Evolutionary conservation across 1,284 basidiomycete genomes (phyloP).

Genomic region (Inonotus obliquus): DNA sequence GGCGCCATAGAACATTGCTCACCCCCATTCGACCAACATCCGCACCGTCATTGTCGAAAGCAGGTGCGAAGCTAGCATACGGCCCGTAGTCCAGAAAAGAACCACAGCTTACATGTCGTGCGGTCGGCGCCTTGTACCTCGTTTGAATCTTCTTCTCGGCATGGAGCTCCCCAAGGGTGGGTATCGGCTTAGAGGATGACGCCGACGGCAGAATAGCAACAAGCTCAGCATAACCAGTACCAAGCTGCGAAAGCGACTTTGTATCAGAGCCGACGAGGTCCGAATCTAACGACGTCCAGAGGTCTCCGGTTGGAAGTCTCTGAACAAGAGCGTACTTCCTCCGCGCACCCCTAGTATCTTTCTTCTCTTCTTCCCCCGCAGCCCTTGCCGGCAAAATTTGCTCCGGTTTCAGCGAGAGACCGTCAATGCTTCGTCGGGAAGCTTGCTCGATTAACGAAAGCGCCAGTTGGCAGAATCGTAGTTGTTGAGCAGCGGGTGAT

Average conservation of each 20-base stretch:
- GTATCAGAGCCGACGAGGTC: constrained; percentile 30
- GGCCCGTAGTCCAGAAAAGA: constrained; percentile 73
- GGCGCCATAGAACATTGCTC: constrained; percentile 48
- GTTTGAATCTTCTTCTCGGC: constrained; percentile 34
- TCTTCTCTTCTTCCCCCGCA: constrained; percentile 25
- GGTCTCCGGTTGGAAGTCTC: constrained; percentile 66
- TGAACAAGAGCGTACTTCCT: constrained; percentile 71
- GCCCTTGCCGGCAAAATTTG: constrained; percentile 37
- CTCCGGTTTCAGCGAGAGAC: constrained; percentile 41
- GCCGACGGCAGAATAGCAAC: constrained; percentile 64
- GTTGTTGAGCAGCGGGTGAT: constrained; percentile 59
- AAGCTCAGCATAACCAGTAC: constrained; percentile 66
- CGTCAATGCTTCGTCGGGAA: constrained; percentile 40
- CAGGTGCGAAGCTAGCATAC: constrained; percentile 69
- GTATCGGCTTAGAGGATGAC: constrained; percentile 29
- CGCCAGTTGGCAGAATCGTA: constrained; percentile 68
- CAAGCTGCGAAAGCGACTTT: constrained; percentile 44
- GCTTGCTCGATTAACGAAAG: constrained; percentile 66
- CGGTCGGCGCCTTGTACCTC: constrained; percentile 36
- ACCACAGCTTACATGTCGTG: constrained; percentile 54
- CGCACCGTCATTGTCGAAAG: constrained; percentile 66
- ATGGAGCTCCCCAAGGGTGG: constrained; percentile 30
- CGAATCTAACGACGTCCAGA: constrained; percentile 72
- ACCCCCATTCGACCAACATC: constrained; percentile 58
- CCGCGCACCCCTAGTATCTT: constrained; percentile 21